These are phyloP conservation scores for Tetrapisispora fleetii DNA, from an alignment of 805 yeast species.

Conservation along the genomic window DNA sequence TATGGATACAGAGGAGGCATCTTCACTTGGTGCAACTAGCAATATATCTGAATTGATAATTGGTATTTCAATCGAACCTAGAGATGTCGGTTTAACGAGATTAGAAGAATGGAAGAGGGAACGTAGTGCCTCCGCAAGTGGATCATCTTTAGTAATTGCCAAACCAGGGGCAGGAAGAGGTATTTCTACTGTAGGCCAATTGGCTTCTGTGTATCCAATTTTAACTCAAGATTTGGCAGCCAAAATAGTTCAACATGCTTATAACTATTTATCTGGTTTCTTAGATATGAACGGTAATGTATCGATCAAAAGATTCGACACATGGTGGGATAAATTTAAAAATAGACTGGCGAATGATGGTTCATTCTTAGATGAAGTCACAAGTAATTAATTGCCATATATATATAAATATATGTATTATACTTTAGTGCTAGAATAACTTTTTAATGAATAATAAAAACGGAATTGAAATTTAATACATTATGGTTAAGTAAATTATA, in stretches of 20 bases:
- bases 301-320: slow-evolving; percentile 77
- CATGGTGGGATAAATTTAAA: slow-evolving; percentile 92
- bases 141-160: slow-evolving; percentile 23
- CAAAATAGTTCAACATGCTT: slow-evolving; percentile 84
- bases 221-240: slow-evolving; percentile 61
- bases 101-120: slow-evolving; percentile 36
- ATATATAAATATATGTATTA: too few relatives aligned
- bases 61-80: slow-evolving; percentile 89
- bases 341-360: slow-evolving; percentile 71
- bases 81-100: slow-evolving; percentile 50
- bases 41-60: slow-evolving; percentile 38
- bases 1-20: slow-evolving; percentile 41
- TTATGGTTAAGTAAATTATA: background rate
- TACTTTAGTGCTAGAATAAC: background rate
- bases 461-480: background rate
- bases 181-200: slow-evolving; percentile 23
- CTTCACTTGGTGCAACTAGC: slow-evolving; percentile 27
- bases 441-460: background rate
- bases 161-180: slow-evolving; percentile 16
- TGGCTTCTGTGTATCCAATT: slow-evolving; percentile 30
- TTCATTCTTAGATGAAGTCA: slow-evolving; percentile 52
- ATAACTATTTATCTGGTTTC: slow-evolving; percentile 83
- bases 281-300: slow-evolving; percentile 72
- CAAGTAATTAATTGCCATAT: slow-evolving; percentile 7
- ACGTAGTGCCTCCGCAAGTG: slow-evolving; percentile 11